Conservation (phyloP, 768 basidiomycete species). For the Plicaturopsis crispa region DNA sequence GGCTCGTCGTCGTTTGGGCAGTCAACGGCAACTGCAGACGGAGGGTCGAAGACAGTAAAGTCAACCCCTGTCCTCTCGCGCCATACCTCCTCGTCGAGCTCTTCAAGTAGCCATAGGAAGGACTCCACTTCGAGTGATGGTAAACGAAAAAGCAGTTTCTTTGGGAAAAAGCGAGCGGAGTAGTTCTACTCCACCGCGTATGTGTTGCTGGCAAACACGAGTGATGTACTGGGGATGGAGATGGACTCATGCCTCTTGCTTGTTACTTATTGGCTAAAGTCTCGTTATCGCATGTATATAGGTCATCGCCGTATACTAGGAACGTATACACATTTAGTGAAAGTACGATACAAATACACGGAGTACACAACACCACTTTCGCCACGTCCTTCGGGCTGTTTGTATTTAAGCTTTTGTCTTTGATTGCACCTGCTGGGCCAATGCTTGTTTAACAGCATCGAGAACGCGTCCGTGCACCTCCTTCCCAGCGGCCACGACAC, state of each 20-base stretch:
- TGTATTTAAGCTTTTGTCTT: conserved; percentile 5
- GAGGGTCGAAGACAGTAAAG: conserved; percentile 3
- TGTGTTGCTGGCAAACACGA: conserved; percentile 21
- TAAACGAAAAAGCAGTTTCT: too few relatives aligned
- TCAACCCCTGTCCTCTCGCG: too few relatives aligned
- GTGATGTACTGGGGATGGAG: conserved; percentile 7
- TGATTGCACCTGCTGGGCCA: conserved; percentile 18
- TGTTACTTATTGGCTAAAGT: neutral
- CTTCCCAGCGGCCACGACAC: conserved; percentile 77
- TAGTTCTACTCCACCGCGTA: too few relatives aligned
- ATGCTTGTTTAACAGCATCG: conserved; percentile 63
- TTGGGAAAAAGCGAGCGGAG: too few relatives aligned
- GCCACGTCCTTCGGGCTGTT: conserved; percentile 9
- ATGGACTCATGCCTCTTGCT: neutral
- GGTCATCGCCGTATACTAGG: neutral
- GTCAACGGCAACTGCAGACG: conserved; percentile 12
- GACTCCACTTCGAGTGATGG: conserved; percentile 16
- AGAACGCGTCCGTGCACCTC: conserved; percentile 64
- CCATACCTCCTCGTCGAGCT: too few relatives aligned
- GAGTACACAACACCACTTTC: neutral
- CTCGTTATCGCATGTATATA: neutral
- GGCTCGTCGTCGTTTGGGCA: conserved; percentile 34
- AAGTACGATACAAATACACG: conserved; percentile 1
- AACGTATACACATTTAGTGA: neutral
- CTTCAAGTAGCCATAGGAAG: conserved; percentile 13